Base-by-base conservation (phyloP, 2,329 filamentous ascomycete species). In the Apiospora pterosperma region DNA sequence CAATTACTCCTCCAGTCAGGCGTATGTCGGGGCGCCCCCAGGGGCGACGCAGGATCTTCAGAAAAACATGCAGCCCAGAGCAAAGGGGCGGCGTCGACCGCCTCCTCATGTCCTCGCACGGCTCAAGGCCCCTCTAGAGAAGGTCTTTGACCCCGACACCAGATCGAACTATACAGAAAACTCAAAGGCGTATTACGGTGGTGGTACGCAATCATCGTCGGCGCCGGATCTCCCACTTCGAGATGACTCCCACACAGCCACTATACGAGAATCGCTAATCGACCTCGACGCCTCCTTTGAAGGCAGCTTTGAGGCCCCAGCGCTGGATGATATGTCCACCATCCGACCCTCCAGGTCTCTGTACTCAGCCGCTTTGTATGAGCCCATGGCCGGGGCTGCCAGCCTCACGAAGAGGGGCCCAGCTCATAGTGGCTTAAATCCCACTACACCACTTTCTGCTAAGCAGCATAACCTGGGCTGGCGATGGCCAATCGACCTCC, bases 111-210 rank as follows among this genome's bases (percentile, higher is more conserved):
- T 83, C 34, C 77, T 89, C 5, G 84, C 85, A 1, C 83, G 84
- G 0, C 77, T 87, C 66, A 85, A 84, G 67, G 86, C 81, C 8
- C 88, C 88, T 0, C 75, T 90, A 3, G 87, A 90, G 68, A 89
- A 88, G 67, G 79, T 90, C 0, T 90, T 90, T 71, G 88, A 90
- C 65, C 87, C 87, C 6, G 87, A 89, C 71, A 89, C 88, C 0
- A 83, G 88, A 38, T 86, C 86, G 2, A 88, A 83, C 66, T 90
- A 90, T 67, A 82, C 88, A 25, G 87, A 90, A 65, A 89, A 90
- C 67, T 87, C 86, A 23, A 79, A 85, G 34, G 80, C 79, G 48
- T 88, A 89, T 69, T 90, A 90, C 69, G 84, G 77, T 36, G 76
- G 75, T 0, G 77, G 81, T 25, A 78, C 78, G 2, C 34, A 16